Percentiles rank a stretch among this genome's conserved stretches.
phyloP scores from a whole-genome alignment of 805 yeast species.

The Hermanozyma aechmeae region DNA sequence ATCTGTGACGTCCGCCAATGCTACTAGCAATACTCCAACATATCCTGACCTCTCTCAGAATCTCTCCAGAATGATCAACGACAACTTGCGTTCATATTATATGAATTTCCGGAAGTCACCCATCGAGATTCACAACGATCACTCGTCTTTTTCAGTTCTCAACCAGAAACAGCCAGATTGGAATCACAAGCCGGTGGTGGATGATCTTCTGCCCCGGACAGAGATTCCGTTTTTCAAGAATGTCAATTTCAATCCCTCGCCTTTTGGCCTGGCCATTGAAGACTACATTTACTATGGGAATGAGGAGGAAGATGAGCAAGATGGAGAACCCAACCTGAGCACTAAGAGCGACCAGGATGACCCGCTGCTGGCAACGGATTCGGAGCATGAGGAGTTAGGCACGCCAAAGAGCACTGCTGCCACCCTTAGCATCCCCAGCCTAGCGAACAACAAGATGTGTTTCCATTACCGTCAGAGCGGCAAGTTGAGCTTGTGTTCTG shows the following conservation, averaged over 20 bases:
- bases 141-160: slow-evolving; percentile 24
- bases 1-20: too few relatives aligned
- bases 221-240: slow-evolving; percentile 28
- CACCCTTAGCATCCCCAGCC: too few relatives aligned
- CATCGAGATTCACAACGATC: slow-evolving; percentile 23
- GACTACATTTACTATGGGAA: slow-evolving; percentile 29
- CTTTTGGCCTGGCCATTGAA: slow-evolving; percentile 19
- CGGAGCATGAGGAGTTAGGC: too few relatives aligned
- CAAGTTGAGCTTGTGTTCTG: slow-evolving; percentile 25
- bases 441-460: slow-evolving; percentile 27
- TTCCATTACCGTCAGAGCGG: slow-evolving; percentile 29
- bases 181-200: slow-evolving; percentile 1
- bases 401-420: too few relatives aligned
- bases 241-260: slow-evolving; percentile 24
- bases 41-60: slow-evolving; percentile 16
- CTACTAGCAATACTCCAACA: too few relatives aligned
- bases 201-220: background rate
- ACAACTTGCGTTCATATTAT: slow-evolving; percentile 26
- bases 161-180: slow-evolving; percentile 8
- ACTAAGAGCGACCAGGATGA: background rate
- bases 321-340: background rate
- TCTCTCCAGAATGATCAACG: slow-evolving; percentile 29
- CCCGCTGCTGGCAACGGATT: too few relatives aligned
- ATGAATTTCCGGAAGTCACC: slow-evolving; percentile 16
- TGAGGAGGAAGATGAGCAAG: slow-evolving; percentile 4